A percentile compares a stretch with the other conserved stretches of the same genome.
phyloP scores from a whole-genome alignment of 2,329 filamentous ascomycete species.

The Raffaelea ambrosiae region DNA sequence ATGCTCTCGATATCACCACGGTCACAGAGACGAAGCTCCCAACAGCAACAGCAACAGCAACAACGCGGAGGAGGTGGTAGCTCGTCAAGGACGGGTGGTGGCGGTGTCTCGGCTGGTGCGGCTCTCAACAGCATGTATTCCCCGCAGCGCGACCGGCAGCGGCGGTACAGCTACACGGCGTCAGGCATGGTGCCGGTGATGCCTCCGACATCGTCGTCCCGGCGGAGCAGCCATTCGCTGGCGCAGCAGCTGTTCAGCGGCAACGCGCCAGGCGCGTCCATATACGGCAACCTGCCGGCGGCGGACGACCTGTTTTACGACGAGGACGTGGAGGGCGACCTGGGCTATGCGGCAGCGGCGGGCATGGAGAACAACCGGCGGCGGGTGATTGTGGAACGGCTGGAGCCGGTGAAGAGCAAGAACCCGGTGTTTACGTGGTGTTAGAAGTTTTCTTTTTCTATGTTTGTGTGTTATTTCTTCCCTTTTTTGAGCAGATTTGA shows the following conservation, averaged over 20 bases:
- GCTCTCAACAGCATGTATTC: slow-evolving; percentile 35
- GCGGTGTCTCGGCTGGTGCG: too few species aligned
- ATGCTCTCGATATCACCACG: slow-evolving; percentile 1
- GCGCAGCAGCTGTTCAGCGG: slow-evolving; percentile 42
- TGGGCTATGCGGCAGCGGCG: slow-evolving; percentile 89
- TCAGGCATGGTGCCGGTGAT: too few species aligned
- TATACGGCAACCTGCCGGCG: too few species aligned
- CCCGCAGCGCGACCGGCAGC: slow-evolving; percentile 34
- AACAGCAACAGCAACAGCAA: slow-evolving; percentile 9
- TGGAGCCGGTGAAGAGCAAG: slow-evolving; percentile 91
- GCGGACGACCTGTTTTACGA: slow-evolving; percentile 11
- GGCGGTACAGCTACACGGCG: slow-evolving; percentile 43
- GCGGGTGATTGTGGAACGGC: slow-evolving; percentile 91
- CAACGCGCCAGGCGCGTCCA: not conserved
- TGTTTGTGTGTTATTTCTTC: not conserved
- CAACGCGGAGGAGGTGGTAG: slow-evolving; percentile 9
- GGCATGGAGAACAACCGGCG: slow-evolving; percentile 86
- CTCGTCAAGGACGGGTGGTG: too few species aligned
- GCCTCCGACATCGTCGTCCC: slow-evolving; percentile 24
- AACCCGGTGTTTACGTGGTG: slow-evolving; percentile 98
- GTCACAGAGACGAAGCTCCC: slow-evolving; percentile 9
- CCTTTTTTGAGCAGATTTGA: not conserved
- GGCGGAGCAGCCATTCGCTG: slow-evolving; percentile 40
- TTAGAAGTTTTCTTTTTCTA: slow-evolving; percentile 32
- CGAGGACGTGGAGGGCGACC: slow-evolving; percentile 80